Conservation (phyloP, 805 yeast genomes). For the Lipomyces yamanashiensis region DNA sequence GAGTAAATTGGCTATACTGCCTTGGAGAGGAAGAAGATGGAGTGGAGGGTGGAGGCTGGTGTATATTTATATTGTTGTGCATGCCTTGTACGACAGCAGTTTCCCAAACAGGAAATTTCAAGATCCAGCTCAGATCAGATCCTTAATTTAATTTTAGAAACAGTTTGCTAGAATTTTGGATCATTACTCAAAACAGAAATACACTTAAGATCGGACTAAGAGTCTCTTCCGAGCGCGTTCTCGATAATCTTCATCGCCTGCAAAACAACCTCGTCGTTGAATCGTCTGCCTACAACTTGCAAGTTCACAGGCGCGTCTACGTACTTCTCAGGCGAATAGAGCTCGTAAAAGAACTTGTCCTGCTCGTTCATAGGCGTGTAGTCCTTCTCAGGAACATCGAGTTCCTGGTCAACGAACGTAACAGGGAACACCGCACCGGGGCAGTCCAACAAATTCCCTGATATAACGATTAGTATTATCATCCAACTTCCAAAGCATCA, state of each 20-base stretch:
- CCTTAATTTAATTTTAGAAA: no score
- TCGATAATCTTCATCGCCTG: constrained; percentile 36
- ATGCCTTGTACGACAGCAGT: no score
- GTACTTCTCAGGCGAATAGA: constrained; percentile 39
- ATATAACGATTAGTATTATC: not conserved
- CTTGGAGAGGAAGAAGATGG: no score
- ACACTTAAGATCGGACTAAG: constrained; percentile 5
- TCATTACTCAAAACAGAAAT: no score
- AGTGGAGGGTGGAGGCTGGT: no score
- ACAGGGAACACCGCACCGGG: constrained; percentile 56
- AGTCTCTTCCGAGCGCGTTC: constrained; percentile 30
- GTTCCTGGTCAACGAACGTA: constrained; percentile 32
- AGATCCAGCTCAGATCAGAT: no score
- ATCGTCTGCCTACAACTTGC: constrained; percentile 38
- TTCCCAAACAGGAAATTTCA: no score
- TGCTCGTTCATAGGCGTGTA: constrained; percentile 38
- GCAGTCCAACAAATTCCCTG: constrained; percentile 68
- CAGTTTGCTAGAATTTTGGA: no score
- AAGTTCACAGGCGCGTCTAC: constrained; percentile 39
- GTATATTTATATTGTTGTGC: no score
- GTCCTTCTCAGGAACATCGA: constrained; percentile 32
- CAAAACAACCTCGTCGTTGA: constrained; percentile 49
- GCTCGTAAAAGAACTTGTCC: constrained; percentile 37
- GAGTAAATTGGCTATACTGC: no score
- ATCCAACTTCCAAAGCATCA: not conserved